These are phyloP conservation scores for Phaeotremella skinneri DNA, from an alignment of 768 basidiomycete genomes.

Conservation along the genomic window DNA sequence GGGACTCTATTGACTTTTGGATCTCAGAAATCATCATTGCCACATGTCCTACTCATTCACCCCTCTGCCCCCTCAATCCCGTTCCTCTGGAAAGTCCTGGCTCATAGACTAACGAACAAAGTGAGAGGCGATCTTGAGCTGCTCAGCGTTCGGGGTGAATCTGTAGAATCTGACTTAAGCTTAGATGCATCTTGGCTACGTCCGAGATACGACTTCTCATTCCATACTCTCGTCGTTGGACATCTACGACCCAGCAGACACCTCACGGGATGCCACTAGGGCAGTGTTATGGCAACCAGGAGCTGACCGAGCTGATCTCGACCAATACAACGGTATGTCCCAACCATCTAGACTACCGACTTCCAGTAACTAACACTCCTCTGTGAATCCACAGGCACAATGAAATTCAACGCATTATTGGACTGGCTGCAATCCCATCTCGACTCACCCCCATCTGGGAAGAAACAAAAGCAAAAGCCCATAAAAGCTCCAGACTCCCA, in stretches of 20 bases:
- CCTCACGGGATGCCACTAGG: constrained; percentile 53
- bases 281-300: constrained; percentile 62
- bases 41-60: constrained; percentile 51
- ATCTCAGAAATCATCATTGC: constrained; percentile 42
- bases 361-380: not conserved
- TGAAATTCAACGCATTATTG: constrained; percentile 71
- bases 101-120: constrained; percentile 38
- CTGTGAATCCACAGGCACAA: constrained; percentile 54
- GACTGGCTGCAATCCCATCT: constrained; percentile 63
- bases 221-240: constrained; percentile 59
- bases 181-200: constrained; percentile 70
- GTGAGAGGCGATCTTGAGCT: constrained; percentile 18
- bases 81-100: constrained; percentile 52
- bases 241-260: constrained; percentile 57
- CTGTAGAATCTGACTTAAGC: too few species aligned
- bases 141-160: too few species aligned
- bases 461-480: constrained; percentile 16
- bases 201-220: constrained; percentile 54
- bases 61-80: constrained; percentile 50
- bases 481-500: constrained; percentile 17
- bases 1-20: constrained; percentile 23
- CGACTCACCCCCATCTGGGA: constrained; percentile 47
- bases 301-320: constrained; percentile 55
- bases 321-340: constrained; percentile 66
- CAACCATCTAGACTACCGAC: not conserved